A percentile compares a stretch with the other conserved stretches of the same genome.
Evolutionary conservation across 2,329 filamentous ascomycete genomes (phyloP).

Genomic region (Cladosporium colombiae): DNA sequence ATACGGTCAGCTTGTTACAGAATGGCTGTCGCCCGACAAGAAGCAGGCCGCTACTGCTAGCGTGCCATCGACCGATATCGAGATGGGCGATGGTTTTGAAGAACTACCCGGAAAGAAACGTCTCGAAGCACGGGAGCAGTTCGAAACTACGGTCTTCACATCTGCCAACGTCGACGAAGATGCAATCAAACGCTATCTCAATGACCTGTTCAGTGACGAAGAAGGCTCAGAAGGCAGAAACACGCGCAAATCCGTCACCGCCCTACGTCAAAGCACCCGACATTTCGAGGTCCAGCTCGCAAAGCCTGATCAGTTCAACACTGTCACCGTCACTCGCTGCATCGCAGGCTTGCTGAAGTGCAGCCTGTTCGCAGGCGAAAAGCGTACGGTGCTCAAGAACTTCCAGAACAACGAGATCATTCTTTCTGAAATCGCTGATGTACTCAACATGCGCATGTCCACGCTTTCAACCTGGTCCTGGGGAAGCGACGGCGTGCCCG

Average conservation of each 20-base stretch:
- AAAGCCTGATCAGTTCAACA: slow-evolving; percentile 40
- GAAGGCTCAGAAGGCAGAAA: slow-evolving; percentile 12
- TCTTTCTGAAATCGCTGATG: slow-evolving; percentile 56
- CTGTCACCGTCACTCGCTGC: slow-evolving; percentile 44
- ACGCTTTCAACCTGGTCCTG: slow-evolving; percentile 56
- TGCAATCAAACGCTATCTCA: slow-evolving; percentile 54
- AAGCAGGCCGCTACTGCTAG: slow-evolving; percentile 20
- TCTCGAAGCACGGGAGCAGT: slow-evolving; percentile 46
- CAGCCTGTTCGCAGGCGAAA: slow-evolving; percentile 56
- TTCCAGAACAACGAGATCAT: slow-evolving; percentile 53
- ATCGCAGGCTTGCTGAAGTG: slow-evolving; percentile 53
- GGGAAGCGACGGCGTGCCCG: slow-evolving; percentile 46
- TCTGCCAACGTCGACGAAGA: slow-evolving; percentile 47
- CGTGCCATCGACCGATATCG: slow-evolving; percentile 23
- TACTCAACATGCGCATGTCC: slow-evolving; percentile 58
- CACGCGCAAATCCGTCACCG: slow-evolving; percentile 37
- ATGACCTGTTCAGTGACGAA: slow-evolving; percentile 49
- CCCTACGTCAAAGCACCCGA: slow-evolving; percentile 28
- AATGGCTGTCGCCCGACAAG: slow-evolving; percentile 46
- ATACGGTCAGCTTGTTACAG: slow-evolving; percentile 51
- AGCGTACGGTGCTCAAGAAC: slow-evolving; percentile 52
- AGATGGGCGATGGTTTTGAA: slow-evolving; percentile 42
- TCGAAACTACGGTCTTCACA: slow-evolving; percentile 60
- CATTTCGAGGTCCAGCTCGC: slow-evolving; percentile 29
- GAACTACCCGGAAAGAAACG: slow-evolving; percentile 45